These are phyloP conservation scores for Blastobotrys ciferrii DNA, from an alignment of 1,139 yeast genomes.

Conservation along the genomic window DNA sequence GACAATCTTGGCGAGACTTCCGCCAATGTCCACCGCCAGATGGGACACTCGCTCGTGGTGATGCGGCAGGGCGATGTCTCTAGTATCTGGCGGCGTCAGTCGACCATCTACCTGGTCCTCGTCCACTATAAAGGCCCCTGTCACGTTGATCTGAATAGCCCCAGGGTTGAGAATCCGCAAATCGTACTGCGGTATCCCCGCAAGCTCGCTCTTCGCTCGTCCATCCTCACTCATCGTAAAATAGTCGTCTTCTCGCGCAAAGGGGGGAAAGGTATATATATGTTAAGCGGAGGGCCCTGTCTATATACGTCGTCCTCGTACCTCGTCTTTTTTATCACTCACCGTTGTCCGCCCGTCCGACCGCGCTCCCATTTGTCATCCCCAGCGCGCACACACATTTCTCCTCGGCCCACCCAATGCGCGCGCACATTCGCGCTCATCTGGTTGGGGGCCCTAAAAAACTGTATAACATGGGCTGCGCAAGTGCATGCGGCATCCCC, in stretches of 20 bases:
- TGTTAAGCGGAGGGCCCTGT: too few species aligned
- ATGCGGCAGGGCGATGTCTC: constrained; percentile 62
- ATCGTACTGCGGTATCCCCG: constrained; percentile 29
- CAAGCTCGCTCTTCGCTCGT: constrained; percentile 16
- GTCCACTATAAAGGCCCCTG: constrained; percentile 48
- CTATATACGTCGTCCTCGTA: constrained; percentile 1
- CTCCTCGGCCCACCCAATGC: background rate
- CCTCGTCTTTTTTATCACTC: background rate
- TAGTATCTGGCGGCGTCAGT: constrained; percentile 36
- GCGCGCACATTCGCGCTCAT: too few species aligned
- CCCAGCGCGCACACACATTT: too few species aligned
- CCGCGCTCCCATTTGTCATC: background rate
- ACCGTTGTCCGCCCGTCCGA: background rate
- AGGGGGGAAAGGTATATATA: too few species aligned
- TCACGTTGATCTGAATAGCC: constrained; percentile 46
- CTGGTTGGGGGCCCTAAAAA: too few species aligned
- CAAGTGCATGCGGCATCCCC: too few species aligned
- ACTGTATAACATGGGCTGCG: too few species aligned
- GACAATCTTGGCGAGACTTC: constrained; percentile 86
- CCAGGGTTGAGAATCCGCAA: constrained; percentile 40
- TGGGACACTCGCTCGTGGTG: constrained; percentile 58
- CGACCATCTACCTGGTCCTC: constrained; percentile 40
- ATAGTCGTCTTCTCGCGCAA: background rate
- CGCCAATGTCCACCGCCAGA: constrained; percentile 78
- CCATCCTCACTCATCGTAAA: background rate